Conservation (phyloP, 495 filamentous ascomycete genomes). For the Talaromyces borbonicus region DNA sequence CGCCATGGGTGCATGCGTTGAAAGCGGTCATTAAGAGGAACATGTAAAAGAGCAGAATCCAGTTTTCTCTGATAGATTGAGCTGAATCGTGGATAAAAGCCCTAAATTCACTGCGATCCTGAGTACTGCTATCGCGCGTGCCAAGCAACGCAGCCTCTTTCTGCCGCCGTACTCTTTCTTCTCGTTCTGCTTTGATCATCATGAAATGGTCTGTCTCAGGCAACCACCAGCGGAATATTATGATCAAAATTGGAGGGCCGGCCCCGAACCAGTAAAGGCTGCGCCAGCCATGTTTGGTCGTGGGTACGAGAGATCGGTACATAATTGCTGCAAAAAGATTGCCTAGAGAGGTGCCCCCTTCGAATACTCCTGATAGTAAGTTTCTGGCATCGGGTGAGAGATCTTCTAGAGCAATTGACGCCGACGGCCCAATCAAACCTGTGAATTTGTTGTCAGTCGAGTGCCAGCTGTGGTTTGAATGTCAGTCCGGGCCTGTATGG, state of each 20-base stretch:
- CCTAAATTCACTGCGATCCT: constrained; percentile 10
- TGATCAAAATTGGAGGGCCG: constrained; percentile 59
- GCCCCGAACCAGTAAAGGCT: constrained; percentile 74
- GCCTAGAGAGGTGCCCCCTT: constrained; percentile 68
- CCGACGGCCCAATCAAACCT: constrained; percentile 66
- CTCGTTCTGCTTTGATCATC: constrained; percentile 23
- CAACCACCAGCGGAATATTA: constrained; percentile 54
- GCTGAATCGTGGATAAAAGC: constrained; percentile 20
- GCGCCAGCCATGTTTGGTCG: constrained; percentile 54
- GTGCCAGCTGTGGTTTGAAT: not conserved
- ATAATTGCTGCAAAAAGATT: constrained; percentile 65
- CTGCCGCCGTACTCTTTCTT: constrained; percentile 10
- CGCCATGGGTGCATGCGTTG: constrained; percentile 31
- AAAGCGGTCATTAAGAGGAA: constrained; percentile 34
- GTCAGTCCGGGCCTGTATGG: not conserved
- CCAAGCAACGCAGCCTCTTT: not conserved
- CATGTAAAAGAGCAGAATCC: constrained; percentile 33
- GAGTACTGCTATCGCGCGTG: not conserved
- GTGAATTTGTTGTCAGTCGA: not conserved
- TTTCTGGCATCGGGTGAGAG: constrained; percentile 57
- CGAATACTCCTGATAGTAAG: constrained; percentile 60
- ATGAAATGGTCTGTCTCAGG: constrained; percentile 51
- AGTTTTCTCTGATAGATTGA: constrained; percentile 22
- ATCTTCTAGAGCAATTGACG: constrained; percentile 69
- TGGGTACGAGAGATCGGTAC: constrained; percentile 52